phyloP scores from a whole-genome alignment of 306 rosid genomes.

The Cucumis hystrix region DNA sequence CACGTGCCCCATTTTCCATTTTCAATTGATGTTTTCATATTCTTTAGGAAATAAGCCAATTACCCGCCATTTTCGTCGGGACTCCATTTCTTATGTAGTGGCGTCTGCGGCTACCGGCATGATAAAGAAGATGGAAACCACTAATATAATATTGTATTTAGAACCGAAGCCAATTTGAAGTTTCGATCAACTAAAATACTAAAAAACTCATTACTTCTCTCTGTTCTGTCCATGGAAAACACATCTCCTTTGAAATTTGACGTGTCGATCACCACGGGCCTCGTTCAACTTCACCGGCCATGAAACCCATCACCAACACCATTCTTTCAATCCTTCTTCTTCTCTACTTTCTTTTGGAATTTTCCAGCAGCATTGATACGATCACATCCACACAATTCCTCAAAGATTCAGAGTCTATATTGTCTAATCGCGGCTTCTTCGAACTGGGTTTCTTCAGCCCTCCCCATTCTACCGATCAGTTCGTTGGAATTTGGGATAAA shows the following conservation, averaged over 20 bases:
- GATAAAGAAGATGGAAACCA: neutral
- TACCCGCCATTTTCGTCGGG: neutral
- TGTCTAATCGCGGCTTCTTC: slow-evolving; percentile 6
- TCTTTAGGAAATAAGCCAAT: neutral
- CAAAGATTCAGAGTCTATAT: neutral
- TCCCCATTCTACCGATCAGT: neutral
- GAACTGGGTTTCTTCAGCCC: slow-evolving; percentile 18
- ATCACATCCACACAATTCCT: neutral
- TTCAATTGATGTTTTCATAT: too few species aligned
- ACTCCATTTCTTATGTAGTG: neutral
- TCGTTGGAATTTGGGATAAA: slow-evolving; percentile 11
- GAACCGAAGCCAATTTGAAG: neutral
- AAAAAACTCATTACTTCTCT: neutral
- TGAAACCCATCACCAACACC: neutral
- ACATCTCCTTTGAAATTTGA: neutral
- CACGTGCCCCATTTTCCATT: too few species aligned
- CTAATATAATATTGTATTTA: neutral
- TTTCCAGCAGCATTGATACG: neutral
- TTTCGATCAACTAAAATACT: neutral
- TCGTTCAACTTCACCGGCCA: neutral
- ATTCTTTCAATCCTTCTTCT: neutral
- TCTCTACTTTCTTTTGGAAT: neutral
- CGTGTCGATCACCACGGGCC: neutral
- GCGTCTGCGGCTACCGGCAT: neutral
- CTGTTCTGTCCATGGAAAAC: neutral